Evolutionary conservation across 441 rosid genomes (phyloP).

Genomic region (Bruguiera hainesii): DNA sequence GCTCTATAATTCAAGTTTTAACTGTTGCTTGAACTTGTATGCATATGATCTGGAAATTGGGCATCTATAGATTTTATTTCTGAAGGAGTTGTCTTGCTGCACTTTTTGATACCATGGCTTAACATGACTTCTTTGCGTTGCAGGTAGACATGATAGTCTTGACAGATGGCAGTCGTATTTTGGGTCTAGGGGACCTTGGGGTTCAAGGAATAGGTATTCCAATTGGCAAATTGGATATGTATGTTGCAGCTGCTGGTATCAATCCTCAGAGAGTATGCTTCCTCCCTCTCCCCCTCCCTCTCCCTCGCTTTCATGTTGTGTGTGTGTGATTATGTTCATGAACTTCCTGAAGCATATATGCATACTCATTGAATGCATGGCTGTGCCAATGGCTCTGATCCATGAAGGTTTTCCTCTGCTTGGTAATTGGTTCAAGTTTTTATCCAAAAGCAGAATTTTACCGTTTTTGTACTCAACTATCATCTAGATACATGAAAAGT

Average conservation of each 20-base stretch:
- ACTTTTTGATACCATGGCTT: conserved; percentile 1
- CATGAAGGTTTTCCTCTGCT: conserved; percentile 3
- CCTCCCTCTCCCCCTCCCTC: conserved; percentile 6
- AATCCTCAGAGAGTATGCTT: conserved; percentile 79
- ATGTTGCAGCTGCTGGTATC: conserved; percentile 96
- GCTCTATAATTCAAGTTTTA: background rate
- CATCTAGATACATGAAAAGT: background rate
- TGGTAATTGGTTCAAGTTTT: conserved; percentile 5
- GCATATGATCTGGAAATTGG: background rate
- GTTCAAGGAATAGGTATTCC: conserved; percentile 98
- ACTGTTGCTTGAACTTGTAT: background rate
- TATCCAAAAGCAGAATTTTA: background rate
- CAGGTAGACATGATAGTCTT: conserved; percentile 99
- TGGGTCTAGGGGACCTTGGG: conserved; percentile 98
- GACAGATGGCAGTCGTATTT: conserved; percentile 96
- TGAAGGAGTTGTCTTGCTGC: background rate
- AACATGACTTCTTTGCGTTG: conserved; percentile 14
- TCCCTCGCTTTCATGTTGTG: background rate
- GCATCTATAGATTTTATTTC: background rate
- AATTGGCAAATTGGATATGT: conserved; percentile 94
- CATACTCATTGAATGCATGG: background rate
- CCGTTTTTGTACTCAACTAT: conserved; percentile 10
- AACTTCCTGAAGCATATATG: background rate
- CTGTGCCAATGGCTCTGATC: background rate
- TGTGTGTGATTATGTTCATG: conserved; percentile 3